Conservation (phyloP, 306 rosid species). For the Trifolium fragiferum region DNA sequence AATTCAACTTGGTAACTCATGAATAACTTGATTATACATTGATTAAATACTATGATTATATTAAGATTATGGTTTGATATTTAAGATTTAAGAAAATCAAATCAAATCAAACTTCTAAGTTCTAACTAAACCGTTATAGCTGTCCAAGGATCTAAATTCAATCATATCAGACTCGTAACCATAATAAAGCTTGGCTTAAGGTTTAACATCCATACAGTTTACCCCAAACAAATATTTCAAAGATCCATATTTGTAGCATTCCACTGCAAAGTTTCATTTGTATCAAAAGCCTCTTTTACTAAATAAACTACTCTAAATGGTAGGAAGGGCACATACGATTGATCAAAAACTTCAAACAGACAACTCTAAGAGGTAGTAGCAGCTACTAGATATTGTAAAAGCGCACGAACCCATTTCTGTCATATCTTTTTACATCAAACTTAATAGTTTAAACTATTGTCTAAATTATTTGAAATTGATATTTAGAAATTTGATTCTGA, state of each 20-base stretch:
- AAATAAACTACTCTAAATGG: no score
- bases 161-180: not conserved
- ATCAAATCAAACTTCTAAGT: not conserved
- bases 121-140: not conserved
- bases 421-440: no score
- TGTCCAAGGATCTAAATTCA: not conserved
- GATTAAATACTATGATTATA: not conserved
- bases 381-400: no score
- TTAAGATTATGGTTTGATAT: constrained; percentile 1
- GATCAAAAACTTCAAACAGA: no score
- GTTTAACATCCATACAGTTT: not conserved
- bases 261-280: no score
- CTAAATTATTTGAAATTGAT: constrained; percentile 7
- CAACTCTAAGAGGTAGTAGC: no score
- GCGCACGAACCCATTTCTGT: no score
- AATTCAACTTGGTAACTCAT: constrained; percentile 1
- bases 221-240: no score
- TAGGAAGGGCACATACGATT: no score
- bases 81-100: constrained; percentile 8
- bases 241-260: no score
- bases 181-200: not conserved
- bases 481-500: constrained; percentile 3
- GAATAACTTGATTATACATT: not conserved
- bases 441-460: not conserved
- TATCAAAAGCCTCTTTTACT: no score